A percentile compares a stretch with the other conserved stretches of the same genome.
Conservation (phyloP, 768 basidiomycete species). For the Pleurotus sapidus region DNA sequence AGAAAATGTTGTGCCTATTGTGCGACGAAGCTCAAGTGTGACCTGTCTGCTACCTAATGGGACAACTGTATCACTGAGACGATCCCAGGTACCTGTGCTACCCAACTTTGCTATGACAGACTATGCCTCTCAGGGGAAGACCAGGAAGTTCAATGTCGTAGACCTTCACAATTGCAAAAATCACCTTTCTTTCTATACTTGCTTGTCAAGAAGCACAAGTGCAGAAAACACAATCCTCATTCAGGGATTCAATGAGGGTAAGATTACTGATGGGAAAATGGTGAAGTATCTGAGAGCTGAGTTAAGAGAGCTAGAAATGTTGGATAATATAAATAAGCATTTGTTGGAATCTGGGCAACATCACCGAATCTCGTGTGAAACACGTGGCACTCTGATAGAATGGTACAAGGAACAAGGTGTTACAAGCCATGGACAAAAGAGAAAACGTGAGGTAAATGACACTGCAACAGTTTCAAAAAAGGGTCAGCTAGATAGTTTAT, state of each 20-base stretch:
- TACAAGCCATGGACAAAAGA: no score
- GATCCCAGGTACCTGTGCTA: slow-evolving; percentile 20
- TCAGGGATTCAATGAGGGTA: slow-evolving; percentile 16
- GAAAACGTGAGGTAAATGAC: no score
- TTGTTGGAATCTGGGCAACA: slow-evolving; percentile 8
- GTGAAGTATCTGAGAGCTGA: slow-evolving; percentile 24
- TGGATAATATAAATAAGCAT: slow-evolving; percentile 31
- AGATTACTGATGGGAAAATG: slow-evolving; percentile 22
- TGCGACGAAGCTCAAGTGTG: not conserved
- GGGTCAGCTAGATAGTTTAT: not conserved
- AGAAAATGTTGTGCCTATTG: slow-evolving; percentile 14
- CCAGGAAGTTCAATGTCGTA: slow-evolving; percentile 23
- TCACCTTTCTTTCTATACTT: slow-evolving; percentile 16
- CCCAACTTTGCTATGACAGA: slow-evolving; percentile 26
- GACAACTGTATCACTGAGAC: slow-evolving; percentile 3
- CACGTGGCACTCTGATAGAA: slow-evolving; percentile 5
- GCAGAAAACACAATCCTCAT: slow-evolving; percentile 27
- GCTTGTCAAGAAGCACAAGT: slow-evolving; percentile 14
- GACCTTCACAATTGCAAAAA: slow-evolving; percentile 18
- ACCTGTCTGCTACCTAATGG: slow-evolving; percentile 15
- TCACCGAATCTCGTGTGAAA: slow-evolving; percentile 12
- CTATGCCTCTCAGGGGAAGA: slow-evolving; percentile 26
- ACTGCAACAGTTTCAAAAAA: not conserved
- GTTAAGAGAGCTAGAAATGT: slow-evolving; percentile 29
- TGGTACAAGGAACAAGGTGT: slow-evolving; percentile 11